Percentiles rank a stretch among this genome's conserved stretches.
phyloP scores from a whole-genome alignment of 2,329 filamentous ascomycete genomes.

The Epichloe aotearoae region DNA sequence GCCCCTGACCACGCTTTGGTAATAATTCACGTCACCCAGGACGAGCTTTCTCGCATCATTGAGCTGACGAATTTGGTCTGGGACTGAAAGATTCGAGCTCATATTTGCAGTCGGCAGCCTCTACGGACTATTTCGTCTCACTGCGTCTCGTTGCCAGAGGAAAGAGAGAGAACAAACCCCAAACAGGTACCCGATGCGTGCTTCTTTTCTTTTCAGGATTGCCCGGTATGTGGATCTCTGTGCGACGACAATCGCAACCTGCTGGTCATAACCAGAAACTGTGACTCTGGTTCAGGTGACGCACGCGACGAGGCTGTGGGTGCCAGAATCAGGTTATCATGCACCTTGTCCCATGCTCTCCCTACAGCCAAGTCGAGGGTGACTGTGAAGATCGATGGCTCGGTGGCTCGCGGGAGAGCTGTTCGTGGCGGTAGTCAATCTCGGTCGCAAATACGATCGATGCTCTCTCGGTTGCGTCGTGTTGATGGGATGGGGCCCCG shows the following conservation, averaged over 20 bases:
- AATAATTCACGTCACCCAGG: slow-evolving; percentile 74
- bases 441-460: not conserved
- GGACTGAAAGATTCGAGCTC: slow-evolving; percentile 43
- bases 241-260: not conserved
- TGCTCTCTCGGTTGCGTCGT: not conserved
- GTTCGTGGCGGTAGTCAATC: not conserved
- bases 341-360: slow-evolving; percentile 2
- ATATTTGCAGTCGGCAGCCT: slow-evolving; percentile 27
- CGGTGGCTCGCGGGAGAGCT: not conserved
- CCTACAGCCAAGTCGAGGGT: not conserved
- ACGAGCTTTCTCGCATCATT: slow-evolving; percentile 84
- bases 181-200: not conserved
- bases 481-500: not conserved
- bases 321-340: slow-evolving; percentile 1
- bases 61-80: slow-evolving; percentile 75
- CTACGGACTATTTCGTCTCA: not conserved
- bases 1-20: slow-evolving; percentile 80
- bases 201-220: not conserved
- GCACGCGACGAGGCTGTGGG: not conserved
- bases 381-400: not conserved
- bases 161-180: not conserved
- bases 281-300: not conserved
- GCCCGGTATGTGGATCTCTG: not conserved
- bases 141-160: not conserved
- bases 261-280: not conserved